Base-by-base conservation (phyloP, 1,284 basidiomycete species). In the Bondarzewia mesenterica region DNA sequence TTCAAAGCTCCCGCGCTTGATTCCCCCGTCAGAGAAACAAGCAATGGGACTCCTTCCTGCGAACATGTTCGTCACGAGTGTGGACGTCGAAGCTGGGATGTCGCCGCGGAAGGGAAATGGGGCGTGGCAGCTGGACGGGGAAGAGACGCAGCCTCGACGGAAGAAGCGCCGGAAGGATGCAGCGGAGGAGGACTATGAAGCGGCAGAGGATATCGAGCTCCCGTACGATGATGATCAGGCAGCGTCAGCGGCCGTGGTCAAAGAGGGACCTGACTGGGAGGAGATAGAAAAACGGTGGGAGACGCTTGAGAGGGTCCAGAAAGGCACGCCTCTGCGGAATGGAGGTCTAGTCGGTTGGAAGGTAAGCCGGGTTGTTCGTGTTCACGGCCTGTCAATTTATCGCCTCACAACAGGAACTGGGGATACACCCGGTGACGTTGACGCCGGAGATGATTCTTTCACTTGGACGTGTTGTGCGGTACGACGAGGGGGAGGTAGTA, bases 21-120 rank as follows among this genome's bases (percentile, higher is more conserved):
- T 86, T 35, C 79, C 85, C 1, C 86, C 86, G 0, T 87, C 80
- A 1, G 75, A 82, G 60, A 72, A 73, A 50, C 72, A 76, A 52
- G 71, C 68, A 21, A 57, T 54, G 1, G 75, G 75, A 12, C 53
- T 64, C 42, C 55, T 85, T n/a, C 80, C 82, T 4, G 55, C 67
- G 6, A 79, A 81, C 49, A 66, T 85, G 60, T 78, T 85, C 52
- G 78, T 86, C 26, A 85, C 81, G 5, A 80, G 74, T 52, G 69
- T 85, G 4, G 81, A 85, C 55, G 80, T 85, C 8, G 82, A 84
- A 57, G 73, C 70, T 29, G 75, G 70, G 2, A 32, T 61, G 52
- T 58, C 58, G 52, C 40, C 50, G 7, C 46, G 10, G 6, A 14
- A 14, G 47, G 40, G 52, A 51, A 44, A 50, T 42, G 18, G 23